Percentiles rank a stretch among this genome's conserved stretches.
phyloP scores from a whole-genome alignment of 2,329 filamentous ascomycete species.

The Emmonsia crescens region DNA sequence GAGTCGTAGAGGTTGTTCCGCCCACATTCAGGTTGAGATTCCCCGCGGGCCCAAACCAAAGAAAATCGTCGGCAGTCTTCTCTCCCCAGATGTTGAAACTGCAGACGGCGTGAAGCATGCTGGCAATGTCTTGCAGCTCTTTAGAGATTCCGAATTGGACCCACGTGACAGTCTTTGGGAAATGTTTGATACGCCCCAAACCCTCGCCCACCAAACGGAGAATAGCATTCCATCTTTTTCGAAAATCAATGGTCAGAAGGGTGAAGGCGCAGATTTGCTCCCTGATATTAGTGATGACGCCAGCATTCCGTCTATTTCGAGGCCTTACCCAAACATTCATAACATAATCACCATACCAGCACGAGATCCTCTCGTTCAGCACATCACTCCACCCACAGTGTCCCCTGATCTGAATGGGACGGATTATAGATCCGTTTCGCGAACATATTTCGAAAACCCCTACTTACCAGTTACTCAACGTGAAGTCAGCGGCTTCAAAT shows the following conservation, averaged over 20 bases:
- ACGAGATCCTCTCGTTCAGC: not conserved
- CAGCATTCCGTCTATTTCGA: not conserved
- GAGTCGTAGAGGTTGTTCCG: not conserved
- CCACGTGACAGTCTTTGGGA: conserved; percentile 7
- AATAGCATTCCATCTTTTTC: not conserved
- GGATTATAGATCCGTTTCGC: not conserved
- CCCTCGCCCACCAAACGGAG: not conserved
- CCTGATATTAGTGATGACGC: not conserved
- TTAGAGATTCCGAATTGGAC: conserved; percentile 12
- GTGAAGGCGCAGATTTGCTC: not conserved
- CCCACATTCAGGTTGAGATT: not conserved
- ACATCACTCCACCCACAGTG: not conserved
- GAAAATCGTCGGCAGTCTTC: not conserved
- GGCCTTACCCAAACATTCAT: not conserved
- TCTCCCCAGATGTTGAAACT: conserved; percentile 21
- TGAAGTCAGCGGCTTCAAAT: not conserved
- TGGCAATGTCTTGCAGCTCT: conserved; percentile 27
- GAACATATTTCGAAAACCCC: not conserved
- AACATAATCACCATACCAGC: not conserved
- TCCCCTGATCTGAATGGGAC: not conserved
- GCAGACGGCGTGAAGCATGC: conserved; percentile 22
- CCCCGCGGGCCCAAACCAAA: not conserved
- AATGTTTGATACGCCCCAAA: conserved; percentile 4
- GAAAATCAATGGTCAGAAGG: not conserved
- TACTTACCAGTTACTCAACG: not conserved